Evolutionary conservation across 1,284 basidiomycete species (phyloP).

Genomic region (Ganoderma sp.): DNA sequence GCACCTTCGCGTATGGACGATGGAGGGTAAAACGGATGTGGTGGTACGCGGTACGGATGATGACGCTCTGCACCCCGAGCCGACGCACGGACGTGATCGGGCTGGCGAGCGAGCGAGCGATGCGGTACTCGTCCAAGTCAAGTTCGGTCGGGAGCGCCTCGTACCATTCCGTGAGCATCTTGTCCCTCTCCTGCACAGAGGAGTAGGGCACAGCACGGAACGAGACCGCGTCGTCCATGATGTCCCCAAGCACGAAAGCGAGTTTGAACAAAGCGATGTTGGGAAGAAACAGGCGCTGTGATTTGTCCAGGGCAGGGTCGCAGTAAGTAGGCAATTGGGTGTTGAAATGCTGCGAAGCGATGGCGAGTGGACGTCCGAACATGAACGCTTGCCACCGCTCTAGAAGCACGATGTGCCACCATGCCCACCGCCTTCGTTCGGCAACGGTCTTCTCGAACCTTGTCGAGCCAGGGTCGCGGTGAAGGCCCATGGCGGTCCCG

Average conservation of each 20-base stretch:
- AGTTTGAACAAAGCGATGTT: constrained; percentile 77
- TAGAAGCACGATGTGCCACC: constrained; percentile 83
- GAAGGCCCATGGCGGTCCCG: constrained; percentile 79
- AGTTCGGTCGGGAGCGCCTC: constrained; percentile 73
- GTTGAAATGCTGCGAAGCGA: constrained; percentile 81
- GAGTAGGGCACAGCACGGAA: constrained; percentile 76
- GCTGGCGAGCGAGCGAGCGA: constrained; percentile 71
- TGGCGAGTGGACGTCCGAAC: constrained; percentile 77
- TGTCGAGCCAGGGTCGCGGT: constrained; percentile 79
- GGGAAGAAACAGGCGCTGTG: constrained; percentile 67
- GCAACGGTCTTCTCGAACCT: constrained; percentile 68
- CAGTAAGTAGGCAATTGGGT: constrained; percentile 72
- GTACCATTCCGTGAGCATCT: constrained; percentile 71
- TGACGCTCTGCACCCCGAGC: constrained; percentile 76
- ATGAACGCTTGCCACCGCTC: constrained; percentile 86
- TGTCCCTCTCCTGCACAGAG: constrained; percentile 72
- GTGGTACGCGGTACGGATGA: constrained; percentile 74
- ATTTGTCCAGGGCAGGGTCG: constrained; percentile 62
- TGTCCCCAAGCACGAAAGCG: constrained; percentile 77
- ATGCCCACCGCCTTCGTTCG: constrained; percentile 81
- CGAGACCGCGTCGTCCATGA: constrained; percentile 82
- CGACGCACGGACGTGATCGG: constrained; percentile 59
- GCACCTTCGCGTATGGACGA: constrained; percentile 72
- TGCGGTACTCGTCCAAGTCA: constrained; percentile 73
- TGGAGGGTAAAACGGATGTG: constrained; percentile 85